Evolutionary conservation across 768 basidiomycete genomes (phyloP).

Genomic region (Gelatoporia subvermispora): DNA sequence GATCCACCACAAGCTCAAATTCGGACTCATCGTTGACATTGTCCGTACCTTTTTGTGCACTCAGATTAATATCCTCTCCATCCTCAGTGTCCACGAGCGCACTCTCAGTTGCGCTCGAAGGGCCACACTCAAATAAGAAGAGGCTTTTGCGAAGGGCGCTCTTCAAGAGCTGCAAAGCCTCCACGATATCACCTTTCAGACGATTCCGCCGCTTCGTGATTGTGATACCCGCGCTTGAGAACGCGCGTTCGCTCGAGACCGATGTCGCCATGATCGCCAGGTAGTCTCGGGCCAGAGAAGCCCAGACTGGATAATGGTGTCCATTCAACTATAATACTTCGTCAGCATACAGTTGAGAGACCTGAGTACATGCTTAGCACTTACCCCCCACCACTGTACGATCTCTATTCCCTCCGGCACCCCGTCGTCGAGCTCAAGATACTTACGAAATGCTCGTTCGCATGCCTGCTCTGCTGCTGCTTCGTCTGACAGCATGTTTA

Average conservation of each 20-base stretch:
- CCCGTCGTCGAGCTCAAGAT: conserved; percentile 7
- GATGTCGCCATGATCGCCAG: conserved; percentile 24
- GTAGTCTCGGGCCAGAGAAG: conserved; percentile 23
- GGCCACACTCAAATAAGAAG: too few relatives aligned
- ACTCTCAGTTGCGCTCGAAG: too few relatives aligned
- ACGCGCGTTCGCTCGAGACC: conserved; percentile 21
- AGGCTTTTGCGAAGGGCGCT: too few relatives aligned
- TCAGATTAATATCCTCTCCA: too few relatives aligned
- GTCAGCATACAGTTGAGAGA: not conserved
- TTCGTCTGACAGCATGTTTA: not conserved
- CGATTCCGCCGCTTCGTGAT: conserved; percentile 19
- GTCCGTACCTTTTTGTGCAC: too few relatives aligned
- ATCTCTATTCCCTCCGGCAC: not conserved
- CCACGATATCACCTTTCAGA: conserved; percentile 23
- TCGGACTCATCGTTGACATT: too few relatives aligned
- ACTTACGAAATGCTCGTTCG: conserved; percentile 1
- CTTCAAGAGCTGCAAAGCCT: conserved; percentile 23
- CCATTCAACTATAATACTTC: conserved; percentile 16
- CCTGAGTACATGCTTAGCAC: conserved; percentile 7
- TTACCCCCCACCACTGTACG: conserved; percentile 23
- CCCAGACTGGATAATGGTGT: conserved; percentile 22
- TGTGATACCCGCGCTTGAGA: too few relatives aligned
- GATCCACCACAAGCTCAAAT: too few relatives aligned
- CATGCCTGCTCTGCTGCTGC: not conserved
- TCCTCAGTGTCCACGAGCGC: too few relatives aligned